These are phyloP conservation scores for Entomortierella parvispora DNA, from an alignment of 192 early-diverging fungal species.

Conservation along the genomic window DNA sequence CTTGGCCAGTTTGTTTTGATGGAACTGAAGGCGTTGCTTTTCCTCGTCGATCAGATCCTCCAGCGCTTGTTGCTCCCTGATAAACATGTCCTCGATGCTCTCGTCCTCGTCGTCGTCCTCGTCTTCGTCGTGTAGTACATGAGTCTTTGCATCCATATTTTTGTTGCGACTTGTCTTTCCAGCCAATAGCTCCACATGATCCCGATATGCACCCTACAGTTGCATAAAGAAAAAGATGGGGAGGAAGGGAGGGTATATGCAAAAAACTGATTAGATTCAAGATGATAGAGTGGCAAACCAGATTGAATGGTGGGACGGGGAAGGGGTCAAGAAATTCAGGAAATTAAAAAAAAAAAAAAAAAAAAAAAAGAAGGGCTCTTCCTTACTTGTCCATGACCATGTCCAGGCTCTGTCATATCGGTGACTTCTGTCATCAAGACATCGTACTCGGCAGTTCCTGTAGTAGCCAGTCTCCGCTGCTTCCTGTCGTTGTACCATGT, in stretches of 20 bases:
- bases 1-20: not conserved
- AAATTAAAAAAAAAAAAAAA: too few relatives aligned
- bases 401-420: constrained; percentile 30
- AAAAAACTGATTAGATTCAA: not conserved
- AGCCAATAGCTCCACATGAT: not conserved
- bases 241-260: not conserved
- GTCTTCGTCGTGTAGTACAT: not conserved
- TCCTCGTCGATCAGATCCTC: constrained; percentile 22
- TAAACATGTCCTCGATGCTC: constrained; percentile 25
- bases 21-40: constrained; percentile 4
- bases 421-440: constrained; percentile 25
- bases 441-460: constrained; percentile 20
- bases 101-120: constrained; percentile 24
- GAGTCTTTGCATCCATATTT: not conserved
- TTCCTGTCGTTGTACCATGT: constrained; percentile 32
- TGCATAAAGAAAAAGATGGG: not conserved
- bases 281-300: not conserved
- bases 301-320: too few relatives aligned
- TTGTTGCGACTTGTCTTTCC: not conserved
- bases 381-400: constrained; percentile 4
- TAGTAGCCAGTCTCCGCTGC: constrained; percentile 15
- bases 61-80: too few relatives aligned
- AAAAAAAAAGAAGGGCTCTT: not conserved
- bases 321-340: too few relatives aligned
- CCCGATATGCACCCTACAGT: not conserved